Evolutionary conservation across 768 basidiomycete species (phyloP).

Genomic region (Suillus discolor): DNA sequence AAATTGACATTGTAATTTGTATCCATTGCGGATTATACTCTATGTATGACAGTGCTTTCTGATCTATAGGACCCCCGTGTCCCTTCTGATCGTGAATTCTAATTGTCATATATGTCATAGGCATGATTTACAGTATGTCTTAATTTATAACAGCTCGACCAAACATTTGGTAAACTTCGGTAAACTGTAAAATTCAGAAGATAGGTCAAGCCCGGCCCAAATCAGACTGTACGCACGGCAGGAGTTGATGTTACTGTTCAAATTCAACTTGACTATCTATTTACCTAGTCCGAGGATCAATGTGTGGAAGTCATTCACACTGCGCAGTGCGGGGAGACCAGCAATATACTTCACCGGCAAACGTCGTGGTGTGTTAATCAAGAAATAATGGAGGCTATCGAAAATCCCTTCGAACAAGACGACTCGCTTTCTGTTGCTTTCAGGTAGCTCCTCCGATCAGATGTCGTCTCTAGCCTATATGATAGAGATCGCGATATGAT

Average conservation of each 20-base stretch:
- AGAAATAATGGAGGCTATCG: background rate
- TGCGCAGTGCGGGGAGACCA: background rate
- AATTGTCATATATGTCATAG: background rate
- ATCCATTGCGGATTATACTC: too few relatives aligned
- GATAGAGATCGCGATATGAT: too few relatives aligned
- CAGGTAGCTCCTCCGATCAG: background rate
- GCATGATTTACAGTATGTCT: background rate
- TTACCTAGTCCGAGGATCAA: background rate
- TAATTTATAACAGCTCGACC: too few relatives aligned
- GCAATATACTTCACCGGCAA: background rate
- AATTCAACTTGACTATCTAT: background rate
- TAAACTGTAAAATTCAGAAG: too few relatives aligned
- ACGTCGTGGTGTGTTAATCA: background rate
- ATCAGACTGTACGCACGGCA: background rate
- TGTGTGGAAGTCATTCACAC: background rate
- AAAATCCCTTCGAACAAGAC: background rate
- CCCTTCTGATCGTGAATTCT: too few relatives aligned
- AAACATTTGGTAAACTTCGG: too few relatives aligned
- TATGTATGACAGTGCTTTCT: too few relatives aligned
- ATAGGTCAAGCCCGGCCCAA: too few relatives aligned
- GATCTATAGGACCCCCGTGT: too few relatives aligned
- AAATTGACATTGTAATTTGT: background rate
- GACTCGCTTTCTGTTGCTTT: background rate
- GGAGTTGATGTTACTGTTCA: background rate
- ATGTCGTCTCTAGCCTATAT: too few relatives aligned